These are phyloP conservation scores for Straminergon stramineum DNA, from an alignment of 225 moss, liverwort and hornwort species.

Conservation along the genomic window DNA sequence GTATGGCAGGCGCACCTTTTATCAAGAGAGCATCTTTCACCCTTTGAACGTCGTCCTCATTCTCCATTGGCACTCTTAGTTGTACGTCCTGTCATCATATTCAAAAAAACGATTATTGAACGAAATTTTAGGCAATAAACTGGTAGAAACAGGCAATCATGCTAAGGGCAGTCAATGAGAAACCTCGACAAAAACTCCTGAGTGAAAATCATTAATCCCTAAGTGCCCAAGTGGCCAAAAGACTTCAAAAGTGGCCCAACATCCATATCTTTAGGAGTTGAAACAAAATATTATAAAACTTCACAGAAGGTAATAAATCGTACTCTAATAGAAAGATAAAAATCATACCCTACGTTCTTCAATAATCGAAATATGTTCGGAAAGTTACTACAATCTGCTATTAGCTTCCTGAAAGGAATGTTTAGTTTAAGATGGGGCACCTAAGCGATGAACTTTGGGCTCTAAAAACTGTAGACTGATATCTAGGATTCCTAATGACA, in stretches of 20 bases:
- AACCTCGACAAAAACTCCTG: neutral
- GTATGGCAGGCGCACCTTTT: constrained; percentile 1
- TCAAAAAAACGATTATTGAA: neutral
- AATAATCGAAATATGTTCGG: neutral
- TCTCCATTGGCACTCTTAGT: constrained; percentile 31
- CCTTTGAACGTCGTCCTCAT: constrained; percentile 24
- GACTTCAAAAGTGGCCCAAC: neutral
- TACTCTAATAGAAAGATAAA: neutral
- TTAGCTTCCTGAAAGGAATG: neutral
- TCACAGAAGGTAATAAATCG: neutral
- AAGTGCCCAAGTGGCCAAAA: neutral
- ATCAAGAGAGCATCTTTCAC: constrained; percentile 29
- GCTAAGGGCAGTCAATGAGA: neutral
- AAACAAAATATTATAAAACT: neutral
- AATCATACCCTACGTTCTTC: neutral
- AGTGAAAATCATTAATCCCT: neutral
- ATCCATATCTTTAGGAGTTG: neutral
- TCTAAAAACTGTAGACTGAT: neutral
- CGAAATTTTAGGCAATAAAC: neutral
- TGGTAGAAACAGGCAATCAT: neutral
- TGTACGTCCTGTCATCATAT: constrained; percentile 9
- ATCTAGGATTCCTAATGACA: neutral
- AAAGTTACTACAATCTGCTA: neutral
- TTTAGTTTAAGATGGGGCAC: neutral
- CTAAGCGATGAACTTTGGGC: neutral